Percentiles rank a stretch among this genome's conserved stretches.
phyloP scores from a whole-genome alignment of 176 grass and related monocot genomes.

The Lolium perenne region DNA sequence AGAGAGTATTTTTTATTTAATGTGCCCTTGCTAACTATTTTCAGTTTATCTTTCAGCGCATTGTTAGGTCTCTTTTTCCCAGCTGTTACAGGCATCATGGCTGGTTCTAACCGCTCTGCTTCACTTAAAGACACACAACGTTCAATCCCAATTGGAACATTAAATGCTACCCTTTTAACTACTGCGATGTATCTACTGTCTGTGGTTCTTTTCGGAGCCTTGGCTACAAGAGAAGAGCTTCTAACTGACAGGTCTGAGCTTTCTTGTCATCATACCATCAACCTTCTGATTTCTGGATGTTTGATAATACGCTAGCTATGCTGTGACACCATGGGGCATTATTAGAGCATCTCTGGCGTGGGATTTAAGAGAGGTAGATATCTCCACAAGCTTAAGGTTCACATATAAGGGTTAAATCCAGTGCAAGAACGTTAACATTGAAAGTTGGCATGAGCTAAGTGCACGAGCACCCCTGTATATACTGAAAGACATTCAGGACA shows the following conservation, averaged over 20 bases:
- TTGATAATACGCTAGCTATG: slow-evolving; percentile 9
- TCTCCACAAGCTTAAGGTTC: not conserved
- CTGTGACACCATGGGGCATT: not conserved
- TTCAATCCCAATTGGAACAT: slow-evolving; percentile 91
- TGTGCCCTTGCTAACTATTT: not conserved
- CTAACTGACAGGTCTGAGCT: slow-evolving; percentile 75
- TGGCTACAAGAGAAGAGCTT: slow-evolving; percentile 92
- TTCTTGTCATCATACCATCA: slow-evolving; percentile 33
- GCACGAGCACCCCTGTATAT: not conserved
- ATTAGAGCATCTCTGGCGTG: not conserved
- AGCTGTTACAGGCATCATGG: slow-evolving; percentile 98
- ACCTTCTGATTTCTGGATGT: not conserved
- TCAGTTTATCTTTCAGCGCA: slow-evolving; percentile 52
- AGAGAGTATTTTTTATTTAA: not conserved
- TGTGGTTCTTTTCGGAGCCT: slow-evolving; percentile 83
- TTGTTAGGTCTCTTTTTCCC: slow-evolving; percentile 94
- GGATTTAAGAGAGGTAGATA: not conserved
- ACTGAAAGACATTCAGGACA: not conserved
- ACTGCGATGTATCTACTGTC: slow-evolving; percentile 78
- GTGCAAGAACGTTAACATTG: not conserved
- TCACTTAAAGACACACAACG: slow-evolving; percentile 92
- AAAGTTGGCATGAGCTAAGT: slow-evolving; percentile 11
- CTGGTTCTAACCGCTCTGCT: slow-evolving; percentile 91
- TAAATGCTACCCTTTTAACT: slow-evolving; percentile 76
- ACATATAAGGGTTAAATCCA: not conserved